A percentile compares a stretch with the other conserved stretches of the same genome.
These are phyloP conservation scores for Exophiala alcalophila DNA, from an alignment of 2,329 filamentous ascomycete genomes.

Conservation along the genomic window DNA sequence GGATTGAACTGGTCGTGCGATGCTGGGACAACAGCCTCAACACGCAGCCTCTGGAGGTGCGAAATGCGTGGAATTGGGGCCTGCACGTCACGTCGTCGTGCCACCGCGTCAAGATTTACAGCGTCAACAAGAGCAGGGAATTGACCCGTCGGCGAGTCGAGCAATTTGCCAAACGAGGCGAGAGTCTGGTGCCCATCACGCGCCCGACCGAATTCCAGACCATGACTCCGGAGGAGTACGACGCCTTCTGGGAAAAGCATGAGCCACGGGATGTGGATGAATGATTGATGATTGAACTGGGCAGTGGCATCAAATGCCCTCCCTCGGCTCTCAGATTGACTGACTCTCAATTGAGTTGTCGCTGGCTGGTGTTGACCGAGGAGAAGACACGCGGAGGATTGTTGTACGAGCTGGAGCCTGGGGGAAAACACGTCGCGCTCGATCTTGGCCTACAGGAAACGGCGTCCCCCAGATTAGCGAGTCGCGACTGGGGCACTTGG, in stretches of 20 bases:
- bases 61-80: constrained; percentile 52
- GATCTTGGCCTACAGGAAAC: too few relatives aligned
- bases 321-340: too few relatives aligned
- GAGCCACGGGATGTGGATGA: constrained; percentile 33
- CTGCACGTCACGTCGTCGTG: constrained; percentile 41
- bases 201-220: constrained; percentile 34
- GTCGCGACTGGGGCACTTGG: too few relatives aligned
- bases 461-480: too few relatives aligned
- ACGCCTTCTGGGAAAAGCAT: constrained; percentile 34
- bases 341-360: too few relatives aligned
- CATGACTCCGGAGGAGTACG: constrained; percentile 35
- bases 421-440: too few relatives aligned
- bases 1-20: constrained; percentile 58
- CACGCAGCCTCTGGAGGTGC: constrained; percentile 56
- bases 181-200: constrained; percentile 36
- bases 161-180: constrained; percentile 34
- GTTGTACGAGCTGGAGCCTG: too few relatives aligned
- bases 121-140: constrained; percentile 39
- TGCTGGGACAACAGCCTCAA: constrained; percentile 63
- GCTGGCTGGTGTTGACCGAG: too few relatives aligned
- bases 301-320: not conserved
- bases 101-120: constrained; percentile 44
- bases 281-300: not conserved
- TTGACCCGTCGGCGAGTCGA: constrained; percentile 34
- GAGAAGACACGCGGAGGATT: too few relatives aligned